Base-by-base conservation (phyloP, 768 basidiomycete species). In the Rhizopogon rudus region DNA sequence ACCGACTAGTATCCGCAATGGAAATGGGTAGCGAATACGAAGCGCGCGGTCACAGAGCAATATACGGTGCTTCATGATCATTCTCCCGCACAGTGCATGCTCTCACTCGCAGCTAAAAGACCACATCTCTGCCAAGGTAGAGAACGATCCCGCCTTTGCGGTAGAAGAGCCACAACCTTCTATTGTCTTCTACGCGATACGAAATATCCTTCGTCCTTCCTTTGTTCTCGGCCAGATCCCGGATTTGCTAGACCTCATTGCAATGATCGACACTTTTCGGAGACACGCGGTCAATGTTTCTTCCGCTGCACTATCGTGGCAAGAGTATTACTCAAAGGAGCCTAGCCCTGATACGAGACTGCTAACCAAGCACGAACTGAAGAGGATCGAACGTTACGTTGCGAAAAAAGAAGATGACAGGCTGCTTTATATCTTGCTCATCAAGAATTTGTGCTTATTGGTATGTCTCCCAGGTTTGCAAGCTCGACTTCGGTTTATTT, bases 141-240 rank as follows among this genome's bases (percentile, higher is more conserved):
- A 33, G 14, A 42, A 43, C 37, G 46, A 57, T 6, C 28, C 42
- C 4, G n/a, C 22, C 12, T 28, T 16, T 28, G 28, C 12, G 22
- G 22, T 25, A 7, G 17, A 10, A 6, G 29, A 48, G n/a, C 1
- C 44, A 37, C 61, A 61, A 0, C 65, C 65, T 5, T 40, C 48
- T 3, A 37, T 69, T 46, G 29, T 67, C 25, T 63, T 69, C 53
- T 69, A 69, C 44, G 54, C 55, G 5, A 65, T 56, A 4, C 67
- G 64, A 45, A 69, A 69, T 53, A 67, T 69, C 29, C 61, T 71
- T 10, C 59, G 17, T 0, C 68, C 69, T 3, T 50, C 54, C n/a
- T 66, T 69, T 44, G 63, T 69, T 12, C 6, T 69, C 10, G 69
- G 67, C 4, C 68, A 69, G 50, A 63, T 69, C 16, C 65, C 69